Base-by-base conservation (phyloP, 805 yeast species). In the Starmerella floricola region DNA sequence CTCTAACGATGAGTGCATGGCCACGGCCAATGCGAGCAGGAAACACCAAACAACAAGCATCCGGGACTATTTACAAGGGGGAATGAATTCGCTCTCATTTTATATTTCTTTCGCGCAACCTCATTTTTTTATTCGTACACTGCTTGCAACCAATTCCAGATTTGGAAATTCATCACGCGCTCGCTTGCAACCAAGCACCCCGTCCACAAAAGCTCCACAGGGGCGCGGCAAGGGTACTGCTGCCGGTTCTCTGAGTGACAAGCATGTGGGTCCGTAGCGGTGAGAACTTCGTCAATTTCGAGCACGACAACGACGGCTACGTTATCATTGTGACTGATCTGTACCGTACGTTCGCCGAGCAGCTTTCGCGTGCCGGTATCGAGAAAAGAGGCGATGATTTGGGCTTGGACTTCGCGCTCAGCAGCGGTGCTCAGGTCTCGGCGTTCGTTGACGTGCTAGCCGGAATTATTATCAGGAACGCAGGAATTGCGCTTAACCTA, bases 261-360 rank as follows among this genome's bases (percentile, higher is more conserved):
- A 28, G 13, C 23, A 42, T 42, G 46, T 45, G 49, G 49, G n/a
- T 8, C 8, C 31, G 37, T 13, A 32, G 21, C 18, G 19, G 39
- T n/a, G 19, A 27, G 33, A 38, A 34, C 31, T 10, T 35, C 27
- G 38, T 41, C 33, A 10, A 17, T 4, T 36, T 41, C 32, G 12
- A 36, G 18, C 3, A 11, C 20, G 12, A 6, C 10, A 32, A 30
- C 8, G 32, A 15, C 26, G 47, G 35, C 17, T 46, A 42, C 29
- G 6, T 2, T 17, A 15, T 42, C 4, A 10, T 34, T 2, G 42
- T 35, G 13, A 46, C 49, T 2, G 40, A 46, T 21, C 28, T 42
- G 29, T 18, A 12, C 10, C 6, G 12, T 2, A 39, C 31, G 17
- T 46, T 12, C 24, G 23, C 15, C 6, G 49, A 46, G 27, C 19